Percentiles rank a stretch among this genome's conserved stretches.
Evolutionary conservation across 768 basidiomycete species (phyloP).

Genomic region (Termitomyces sp.): DNA sequence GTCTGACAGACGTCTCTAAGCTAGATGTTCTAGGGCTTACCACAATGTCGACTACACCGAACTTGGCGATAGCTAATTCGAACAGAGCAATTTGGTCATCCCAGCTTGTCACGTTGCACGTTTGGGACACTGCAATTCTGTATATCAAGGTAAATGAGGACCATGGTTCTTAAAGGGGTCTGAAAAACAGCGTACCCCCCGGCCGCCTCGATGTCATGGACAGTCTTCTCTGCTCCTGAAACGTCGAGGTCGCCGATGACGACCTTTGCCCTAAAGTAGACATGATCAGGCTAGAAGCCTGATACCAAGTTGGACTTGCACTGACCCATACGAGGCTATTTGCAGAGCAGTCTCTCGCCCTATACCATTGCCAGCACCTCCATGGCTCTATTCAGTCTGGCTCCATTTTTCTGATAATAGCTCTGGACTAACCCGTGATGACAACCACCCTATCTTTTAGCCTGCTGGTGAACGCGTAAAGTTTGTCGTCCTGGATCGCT

Average conservation of each 20-base stretch:
- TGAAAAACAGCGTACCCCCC: constrained; percentile 39
- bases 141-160: neutral
- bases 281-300: neutral
- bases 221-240: constrained; percentile 37
- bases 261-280: constrained; percentile 42
- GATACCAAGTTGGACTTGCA: neutral
- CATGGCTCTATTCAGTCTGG: neutral
- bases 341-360: constrained; percentile 49
- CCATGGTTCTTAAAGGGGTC: neutral
- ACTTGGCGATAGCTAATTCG: constrained; percentile 44
- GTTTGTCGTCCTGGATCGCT: constrained; percentile 43
- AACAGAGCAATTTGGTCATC: constrained; percentile 54
- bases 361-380: constrained; percentile 54
- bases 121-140: constrained; percentile 42
- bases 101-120: constrained; percentile 53
- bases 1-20: neutral
- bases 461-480: constrained; percentile 40
- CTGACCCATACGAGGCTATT: constrained; percentile 54
- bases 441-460: constrained; percentile 47
- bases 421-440: constrained; percentile 44
- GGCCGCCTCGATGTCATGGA: constrained; percentile 34
- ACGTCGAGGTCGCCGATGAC: constrained; percentile 53
- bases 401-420: neutral
- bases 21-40: constrained; percentile 28
- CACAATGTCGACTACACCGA: constrained; percentile 53